Percentiles rank a stretch among this genome's conserved stretches.
Conservation (phyloP, 1,139 yeast species). For the Lodderomyces parapsilosis region DNA sequence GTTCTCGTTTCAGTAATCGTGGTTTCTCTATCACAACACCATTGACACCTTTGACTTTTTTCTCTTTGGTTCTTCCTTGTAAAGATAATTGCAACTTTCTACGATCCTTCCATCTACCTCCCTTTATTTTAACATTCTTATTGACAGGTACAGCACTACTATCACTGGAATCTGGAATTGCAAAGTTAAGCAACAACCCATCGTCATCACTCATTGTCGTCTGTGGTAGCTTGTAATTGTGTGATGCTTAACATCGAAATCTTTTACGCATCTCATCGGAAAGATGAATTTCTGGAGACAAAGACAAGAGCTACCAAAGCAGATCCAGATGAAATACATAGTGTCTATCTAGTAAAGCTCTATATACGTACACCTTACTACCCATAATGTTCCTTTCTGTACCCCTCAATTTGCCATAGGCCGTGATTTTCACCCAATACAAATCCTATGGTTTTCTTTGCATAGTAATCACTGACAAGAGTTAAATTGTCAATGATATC, state of each 20-base stretch:
- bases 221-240: not conserved
- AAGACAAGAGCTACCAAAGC: constrained; percentile 1
- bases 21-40: constrained; percentile 28
- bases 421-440: constrained; percentile 74
- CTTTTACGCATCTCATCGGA: constrained; percentile 1
- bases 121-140: constrained; percentile 46
- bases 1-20: constrained; percentile 7
- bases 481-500: constrained; percentile 74
- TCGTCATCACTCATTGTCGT: constrained; percentile 46
- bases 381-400: constrained; percentile 13
- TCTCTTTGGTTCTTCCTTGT: constrained; percentile 43
- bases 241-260: not conserved
- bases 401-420: constrained; percentile 55
- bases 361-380: not conserved
- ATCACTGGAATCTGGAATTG: constrained; percentile 31
- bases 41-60: constrained; percentile 37
- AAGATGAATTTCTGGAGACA: not conserved
- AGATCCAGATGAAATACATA: too few species aligned
- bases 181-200: constrained; percentile 67
- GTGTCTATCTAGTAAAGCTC: not conserved
- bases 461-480: constrained; percentile 47
- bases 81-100: constrained; percentile 53
- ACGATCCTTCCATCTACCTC: constrained; percentile 82
- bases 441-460: constrained; percentile 47
- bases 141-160: constrained; percentile 9